phyloP scores from a whole-genome alignment of 179 eudicot genomes.

The Silene vulgaris region DNA sequence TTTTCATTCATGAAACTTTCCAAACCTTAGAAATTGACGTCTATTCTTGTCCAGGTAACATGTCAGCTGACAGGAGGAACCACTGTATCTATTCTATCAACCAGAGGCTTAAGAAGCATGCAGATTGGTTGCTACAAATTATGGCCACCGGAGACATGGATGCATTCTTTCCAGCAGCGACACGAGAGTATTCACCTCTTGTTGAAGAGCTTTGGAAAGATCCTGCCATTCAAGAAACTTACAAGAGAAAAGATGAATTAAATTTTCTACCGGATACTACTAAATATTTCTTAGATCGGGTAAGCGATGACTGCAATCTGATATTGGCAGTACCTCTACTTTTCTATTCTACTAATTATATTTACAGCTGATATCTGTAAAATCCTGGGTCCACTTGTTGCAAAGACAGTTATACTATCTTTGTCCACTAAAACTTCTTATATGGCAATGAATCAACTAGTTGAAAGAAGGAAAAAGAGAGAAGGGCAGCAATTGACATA shows the following conservation, averaged over 20 bases:
- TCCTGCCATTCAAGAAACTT: constrained; percentile 5
- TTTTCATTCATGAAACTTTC: background rate
- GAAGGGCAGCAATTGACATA: too few species aligned
- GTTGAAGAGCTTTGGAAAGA: constrained; percentile 12
- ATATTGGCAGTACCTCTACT: background rate
- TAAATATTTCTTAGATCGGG: constrained; percentile 4
- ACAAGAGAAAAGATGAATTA: constrained; percentile 10
- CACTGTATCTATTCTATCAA: constrained; percentile 13
- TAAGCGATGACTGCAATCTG: constrained; percentile 1
- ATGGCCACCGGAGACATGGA: constrained; percentile 8
- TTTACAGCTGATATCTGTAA: background rate
- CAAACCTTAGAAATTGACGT: background rate
- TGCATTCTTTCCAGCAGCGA: constrained; percentile 7
- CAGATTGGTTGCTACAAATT: constrained; percentile 5
- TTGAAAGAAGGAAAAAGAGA: too few species aligned
- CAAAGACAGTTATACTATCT: background rate
- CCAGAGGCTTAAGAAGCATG: background rate
- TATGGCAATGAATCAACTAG: too few species aligned
- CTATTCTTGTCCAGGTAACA: background rate
- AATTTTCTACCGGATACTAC: background rate
- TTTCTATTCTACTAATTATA: background rate
- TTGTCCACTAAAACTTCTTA: too few species aligned
- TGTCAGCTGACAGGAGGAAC: background rate
- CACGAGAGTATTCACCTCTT: constrained; percentile 10
- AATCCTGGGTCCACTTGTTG: background rate